Percentiles rank a stretch among this genome's conserved stretches.
Conservation (phyloP, 306 rosid species). For the Prunus persica region DNA sequence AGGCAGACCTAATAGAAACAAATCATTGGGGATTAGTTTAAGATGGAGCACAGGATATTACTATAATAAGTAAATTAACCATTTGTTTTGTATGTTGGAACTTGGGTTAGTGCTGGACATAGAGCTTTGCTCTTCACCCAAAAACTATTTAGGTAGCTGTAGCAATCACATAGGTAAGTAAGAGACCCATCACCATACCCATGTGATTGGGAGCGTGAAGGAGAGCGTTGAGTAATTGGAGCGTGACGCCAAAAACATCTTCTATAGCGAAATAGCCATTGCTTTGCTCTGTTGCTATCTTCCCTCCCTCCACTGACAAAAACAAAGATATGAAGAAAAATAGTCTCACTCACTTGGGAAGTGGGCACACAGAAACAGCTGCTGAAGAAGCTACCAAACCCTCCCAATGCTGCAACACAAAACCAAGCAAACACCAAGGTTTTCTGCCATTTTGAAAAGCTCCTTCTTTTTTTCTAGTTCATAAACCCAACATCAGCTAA, state of each 20-base stretch:
- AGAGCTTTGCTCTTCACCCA: constrained; percentile 9
- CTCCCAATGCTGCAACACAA: constrained; percentile 4
- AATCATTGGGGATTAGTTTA: constrained; percentile 4
- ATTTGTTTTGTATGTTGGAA: constrained; percentile 9
- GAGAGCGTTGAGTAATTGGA: constrained; percentile 20
- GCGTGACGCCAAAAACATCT: background rate
- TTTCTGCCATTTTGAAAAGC: constrained; percentile 6
- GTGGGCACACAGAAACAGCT: constrained; percentile 32
- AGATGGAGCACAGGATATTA: background rate
- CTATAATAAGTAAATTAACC: background rate
- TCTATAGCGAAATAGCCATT: background rate
- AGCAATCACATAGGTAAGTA: background rate
- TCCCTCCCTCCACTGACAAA: constrained; percentile 34
- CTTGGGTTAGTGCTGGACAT: background rate
- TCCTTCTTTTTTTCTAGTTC: background rate
- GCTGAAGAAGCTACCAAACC: constrained; percentile 16
- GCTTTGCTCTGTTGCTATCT: constrained; percentile 14
- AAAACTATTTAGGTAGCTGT: background rate
- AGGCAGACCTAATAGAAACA: background rate
- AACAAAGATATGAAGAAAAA: constrained; percentile 21
- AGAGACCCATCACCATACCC: background rate
- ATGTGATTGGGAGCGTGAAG: constrained; percentile 9
- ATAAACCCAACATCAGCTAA: background rate
- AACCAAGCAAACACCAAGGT: constrained; percentile 20
- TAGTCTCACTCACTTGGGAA: constrained; percentile 41